A percentile compares a stretch with the other conserved stretches of the same genome.
phyloP scores from a whole-genome alignment of 345 rosid genomes.

The Ricinus communis region DNA sequence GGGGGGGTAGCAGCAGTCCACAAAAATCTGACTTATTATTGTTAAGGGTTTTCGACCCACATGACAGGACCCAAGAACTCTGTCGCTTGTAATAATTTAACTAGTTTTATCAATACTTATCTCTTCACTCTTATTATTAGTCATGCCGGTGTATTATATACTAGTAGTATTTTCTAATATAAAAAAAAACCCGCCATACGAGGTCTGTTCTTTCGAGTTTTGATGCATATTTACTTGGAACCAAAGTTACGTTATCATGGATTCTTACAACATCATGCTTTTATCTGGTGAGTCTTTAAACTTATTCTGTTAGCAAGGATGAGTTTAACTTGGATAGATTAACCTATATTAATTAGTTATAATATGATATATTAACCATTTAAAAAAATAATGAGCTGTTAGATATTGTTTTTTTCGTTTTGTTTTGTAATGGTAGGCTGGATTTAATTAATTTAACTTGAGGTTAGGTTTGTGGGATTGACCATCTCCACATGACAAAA shows the following conservation, averaged over 20 bases:
- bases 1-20: slow-evolving; percentile 3
- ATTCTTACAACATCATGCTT: no score
- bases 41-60: neutral
- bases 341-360: no score
- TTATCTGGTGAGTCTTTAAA: no score
- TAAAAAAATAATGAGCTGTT: no score
- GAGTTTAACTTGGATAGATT: no score
- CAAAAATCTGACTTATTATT: neutral
- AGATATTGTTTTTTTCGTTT: neutral
- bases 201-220: slow-evolving; percentile 7
- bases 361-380: no score
- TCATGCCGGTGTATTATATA: neutral
- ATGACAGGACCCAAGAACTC: neutral
- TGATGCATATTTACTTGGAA: neutral
- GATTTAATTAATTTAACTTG: neutral
- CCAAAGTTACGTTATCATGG: neutral
- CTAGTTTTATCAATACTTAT: no score
- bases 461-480: neutral
- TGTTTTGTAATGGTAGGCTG: neutral
- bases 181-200: slow-evolving; percentile 5
- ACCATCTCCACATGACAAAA: slow-evolving; percentile 14
- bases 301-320: no score
- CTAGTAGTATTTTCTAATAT: no score
- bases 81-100: neutral
- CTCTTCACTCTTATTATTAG: neutral